Evolutionary conservation across 805 yeast genomes (phyloP).

Genomic region (Nakazawaea holstii): DNA sequence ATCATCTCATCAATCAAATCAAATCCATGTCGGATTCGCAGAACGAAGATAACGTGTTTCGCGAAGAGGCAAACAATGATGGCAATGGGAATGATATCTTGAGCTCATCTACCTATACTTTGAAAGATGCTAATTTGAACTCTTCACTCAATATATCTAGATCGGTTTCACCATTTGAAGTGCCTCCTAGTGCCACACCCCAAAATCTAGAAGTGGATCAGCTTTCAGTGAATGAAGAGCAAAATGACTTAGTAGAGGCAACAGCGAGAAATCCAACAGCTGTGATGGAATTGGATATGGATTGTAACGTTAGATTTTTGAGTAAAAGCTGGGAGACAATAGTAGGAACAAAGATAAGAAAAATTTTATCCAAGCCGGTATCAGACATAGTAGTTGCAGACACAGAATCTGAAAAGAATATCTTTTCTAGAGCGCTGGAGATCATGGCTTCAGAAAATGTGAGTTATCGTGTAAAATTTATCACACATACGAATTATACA

Average conservation of each 20-base stretch:
- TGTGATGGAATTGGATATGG: slow-evolving; percentile 79
- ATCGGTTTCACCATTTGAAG: slow-evolving; percentile 8
- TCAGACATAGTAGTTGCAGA: slow-evolving; percentile 61
- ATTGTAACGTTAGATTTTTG: slow-evolving; percentile 70
- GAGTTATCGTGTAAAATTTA: slow-evolving; percentile 72
- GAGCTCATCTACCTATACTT: neutral
- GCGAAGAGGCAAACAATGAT: neutral
- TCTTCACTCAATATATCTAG: neutral
- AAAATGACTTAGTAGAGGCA: slow-evolving; percentile 54
- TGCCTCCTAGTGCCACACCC: neutral
- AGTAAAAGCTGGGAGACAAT: slow-evolving; percentile 75
- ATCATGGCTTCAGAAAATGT: slow-evolving; percentile 70
- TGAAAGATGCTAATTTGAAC: neutral
- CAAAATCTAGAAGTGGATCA: slow-evolving; percentile 8
- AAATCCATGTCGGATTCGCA: neutral
- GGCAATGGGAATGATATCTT: neutral
- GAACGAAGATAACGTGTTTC: neutral
- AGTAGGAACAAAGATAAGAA: slow-evolving; percentile 59
- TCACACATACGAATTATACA: slow-evolving; percentile 40
- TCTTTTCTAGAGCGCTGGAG: slow-evolving; percentile 64
- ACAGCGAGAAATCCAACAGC: slow-evolving; percentile 68
- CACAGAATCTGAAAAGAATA: slow-evolving; percentile 52
- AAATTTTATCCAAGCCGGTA: slow-evolving; percentile 53
- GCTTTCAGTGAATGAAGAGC: slow-evolving; percentile 22
- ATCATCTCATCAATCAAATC: neutral